Evolutionary conservation across 805 yeast species (phyloP).

Genomic region (Kluyveromyces starmeri): DNA sequence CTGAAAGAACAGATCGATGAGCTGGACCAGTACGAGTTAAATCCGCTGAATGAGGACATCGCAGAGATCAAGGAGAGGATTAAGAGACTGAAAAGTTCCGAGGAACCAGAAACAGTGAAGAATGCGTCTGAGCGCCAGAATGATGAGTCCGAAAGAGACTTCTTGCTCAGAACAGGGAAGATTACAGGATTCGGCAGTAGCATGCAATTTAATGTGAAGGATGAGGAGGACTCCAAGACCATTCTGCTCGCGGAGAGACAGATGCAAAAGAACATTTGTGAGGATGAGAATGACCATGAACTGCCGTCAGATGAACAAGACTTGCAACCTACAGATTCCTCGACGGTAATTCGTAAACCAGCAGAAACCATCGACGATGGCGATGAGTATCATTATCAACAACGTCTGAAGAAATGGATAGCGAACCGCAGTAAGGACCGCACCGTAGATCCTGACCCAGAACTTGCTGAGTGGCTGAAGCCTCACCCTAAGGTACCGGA

Average conservation of each 20-base stretch:
- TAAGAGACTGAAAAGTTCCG: slow-evolving; percentile 16
- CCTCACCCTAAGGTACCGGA: slow-evolving; percentile 76
- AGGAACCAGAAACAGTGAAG: slow-evolving; percentile 11
- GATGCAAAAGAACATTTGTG: slow-evolving; percentile 7
- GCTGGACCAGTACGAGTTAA: slow-evolving; percentile 42
- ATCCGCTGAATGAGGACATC: slow-evolving; percentile 49
- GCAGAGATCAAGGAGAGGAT: slow-evolving; percentile 49
- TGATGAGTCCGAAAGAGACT: slow-evolving; percentile 76
- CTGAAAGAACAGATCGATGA: slow-evolving; percentile 45
- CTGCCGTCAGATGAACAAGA: slow-evolving; percentile 11
- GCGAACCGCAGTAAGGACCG: slow-evolving; percentile 38
- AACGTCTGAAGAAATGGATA: slow-evolving; percentile 54
- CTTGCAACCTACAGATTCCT: slow-evolving; percentile 10
- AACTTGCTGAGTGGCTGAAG: slow-evolving; percentile 51
- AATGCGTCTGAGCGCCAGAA: slow-evolving; percentile 37
- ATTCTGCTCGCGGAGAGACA: slow-evolving; percentile 6
- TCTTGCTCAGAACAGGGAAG: slow-evolving; percentile 77
- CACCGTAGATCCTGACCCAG: slow-evolving; percentile 14
- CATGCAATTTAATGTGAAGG: slow-evolving; percentile 38
- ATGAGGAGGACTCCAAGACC: slow-evolving; percentile 6
- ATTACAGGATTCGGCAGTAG: slow-evolving; percentile 85
- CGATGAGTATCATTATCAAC: slow-evolving; percentile 53
- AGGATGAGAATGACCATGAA: slow-evolving; percentile 16
- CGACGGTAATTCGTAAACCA: slow-evolving; percentile 16
- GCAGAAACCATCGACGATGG: slow-evolving; percentile 61